Base-by-base conservation (phyloP, 257 asterid genomes). In the Fraxinus anomala region DNA sequence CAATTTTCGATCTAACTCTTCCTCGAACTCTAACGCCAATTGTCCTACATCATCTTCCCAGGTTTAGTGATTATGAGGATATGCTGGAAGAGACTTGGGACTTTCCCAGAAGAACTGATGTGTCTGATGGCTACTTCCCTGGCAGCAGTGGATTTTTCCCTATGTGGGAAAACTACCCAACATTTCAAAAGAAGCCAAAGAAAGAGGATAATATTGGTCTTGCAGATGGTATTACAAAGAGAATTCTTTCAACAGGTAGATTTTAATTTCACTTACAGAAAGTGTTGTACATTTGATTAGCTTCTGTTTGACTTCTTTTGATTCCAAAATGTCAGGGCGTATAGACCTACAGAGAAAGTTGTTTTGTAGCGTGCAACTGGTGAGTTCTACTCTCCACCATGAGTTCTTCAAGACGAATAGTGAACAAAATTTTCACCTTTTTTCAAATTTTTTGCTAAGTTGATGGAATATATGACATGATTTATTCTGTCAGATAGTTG, bases 361-460 rank as follows among this genome's bases (percentile, higher is more conserved):
- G 91, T 95, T 95, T 85, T 90, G 96, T 79, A 95, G 97, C 89
- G 93, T 95, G 96, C 97, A 93, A 85, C 89, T 95, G 96, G 99
- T 89, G 83, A 82, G 94, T 80, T 77, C 63, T 82, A 65, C 75
- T 34, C 74, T 66, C 39, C 56, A 61, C 73, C 28, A n/a, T 19
- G 71, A 33, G 61, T 31, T 71, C 73, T 65, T 82, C 51, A 63
- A 61, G 61, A 74, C 76, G 3, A 13, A 36, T 23, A 31, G 14
- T 34, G 30, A 13, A 33, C 37, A 47, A 49, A 51, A 0, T 6
- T 51, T 19, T 16, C 6, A 16, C 5, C 0, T 51, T 16, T 5
- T 51, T 10, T 1, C 0, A 36, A 36, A n/a, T 69, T 21, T 59
- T 59, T 59, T 11, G 23, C 23, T 21, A 8, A n/a, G 67, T 59